Conservation (phyloP, 164 flowering plant species). For the Vitis rupestris region DNA sequence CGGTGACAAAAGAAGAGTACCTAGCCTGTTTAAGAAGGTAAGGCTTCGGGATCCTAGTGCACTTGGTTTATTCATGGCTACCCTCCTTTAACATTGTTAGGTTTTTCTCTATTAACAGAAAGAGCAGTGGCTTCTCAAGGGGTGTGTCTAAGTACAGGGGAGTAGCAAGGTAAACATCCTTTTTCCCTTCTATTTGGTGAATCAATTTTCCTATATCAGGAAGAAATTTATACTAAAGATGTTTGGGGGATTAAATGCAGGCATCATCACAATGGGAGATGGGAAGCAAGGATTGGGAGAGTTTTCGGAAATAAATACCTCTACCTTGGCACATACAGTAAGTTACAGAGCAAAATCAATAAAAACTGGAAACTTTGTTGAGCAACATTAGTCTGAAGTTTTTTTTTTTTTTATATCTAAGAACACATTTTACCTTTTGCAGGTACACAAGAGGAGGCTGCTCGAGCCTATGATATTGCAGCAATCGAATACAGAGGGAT, state of each 20-base stretch:
- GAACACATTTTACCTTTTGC: not conserved
- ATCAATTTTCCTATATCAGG: too few relatives aligned
- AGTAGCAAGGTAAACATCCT: slow-evolving; percentile 41
- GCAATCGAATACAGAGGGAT: slow-evolving; percentile 54
- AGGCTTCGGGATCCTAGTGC: not conserved
- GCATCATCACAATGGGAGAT: slow-evolving; percentile 73
- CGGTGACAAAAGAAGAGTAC: slow-evolving; percentile 52
- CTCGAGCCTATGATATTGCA: slow-evolving; percentile 52
- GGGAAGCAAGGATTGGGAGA: slow-evolving; percentile 81
- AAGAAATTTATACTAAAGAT: not conserved
- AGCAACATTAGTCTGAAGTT: not conserved
- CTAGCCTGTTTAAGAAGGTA: slow-evolving; percentile 60
- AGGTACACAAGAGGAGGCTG: slow-evolving; percentile 58
- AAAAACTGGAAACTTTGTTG: not conserved
- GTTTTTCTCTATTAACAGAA: slow-evolving; percentile 18
- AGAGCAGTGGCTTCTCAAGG: slow-evolving; percentile 61
- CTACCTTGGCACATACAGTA: slow-evolving; percentile 56
- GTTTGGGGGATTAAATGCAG: slow-evolving; percentile 22
- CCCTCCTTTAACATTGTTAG: not conserved
- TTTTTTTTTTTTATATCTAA: too few relatives aligned
- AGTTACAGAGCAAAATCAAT: slow-evolving; percentile 7
- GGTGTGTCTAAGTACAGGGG: slow-evolving; percentile 62
- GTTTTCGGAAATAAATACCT: slow-evolving; percentile 73
- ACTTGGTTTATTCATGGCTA: not conserved
- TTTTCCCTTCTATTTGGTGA: too few relatives aligned